These are phyloP conservation scores for Petunia hybrid DNA, from an alignment of 305 asterid species.

Conservation along the genomic window DNA sequence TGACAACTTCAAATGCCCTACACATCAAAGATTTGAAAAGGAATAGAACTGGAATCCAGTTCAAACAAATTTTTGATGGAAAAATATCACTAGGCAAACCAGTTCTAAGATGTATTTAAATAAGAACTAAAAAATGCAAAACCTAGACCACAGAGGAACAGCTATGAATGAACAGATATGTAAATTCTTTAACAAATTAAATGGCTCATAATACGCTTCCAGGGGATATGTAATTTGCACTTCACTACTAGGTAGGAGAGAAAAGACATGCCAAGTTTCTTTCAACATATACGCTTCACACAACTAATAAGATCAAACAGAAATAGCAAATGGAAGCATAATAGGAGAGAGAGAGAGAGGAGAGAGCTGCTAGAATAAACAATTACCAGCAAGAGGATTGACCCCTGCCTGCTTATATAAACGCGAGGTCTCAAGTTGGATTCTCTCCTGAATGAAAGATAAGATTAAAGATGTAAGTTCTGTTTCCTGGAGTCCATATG, in stretches of 20 bases:
- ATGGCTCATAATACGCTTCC: slow-evolving; percentile 5
- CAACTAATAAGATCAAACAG: slow-evolving; percentile 14
- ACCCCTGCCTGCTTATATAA: slow-evolving; percentile 87
- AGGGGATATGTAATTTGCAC: not conserved
- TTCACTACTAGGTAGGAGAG: slow-evolving; percentile 31
- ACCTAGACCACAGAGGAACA: slow-evolving; percentile 9
- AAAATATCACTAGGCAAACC: not conserved
- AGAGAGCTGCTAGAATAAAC: slow-evolving; percentile 9
- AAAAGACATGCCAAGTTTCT: not conserved
- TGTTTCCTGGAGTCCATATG: slow-evolving; percentile 15
- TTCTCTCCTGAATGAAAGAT: slow-evolving; percentile 78
- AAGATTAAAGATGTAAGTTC: slow-evolving; percentile 33
- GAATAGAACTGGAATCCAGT: slow-evolving; percentile 26
- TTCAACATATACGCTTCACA: not conserved
- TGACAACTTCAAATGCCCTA: not conserved
- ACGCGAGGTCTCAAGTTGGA: slow-evolving; percentile 98
- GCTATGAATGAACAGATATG: not conserved
- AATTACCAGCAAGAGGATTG: slow-evolving; percentile 88
- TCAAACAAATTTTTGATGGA: slow-evolving; percentile 8
- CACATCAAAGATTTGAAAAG: slow-evolving; percentile 13
- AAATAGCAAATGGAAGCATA: slow-evolving; percentile 8
- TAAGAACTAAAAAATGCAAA: slow-evolving; percentile 12
- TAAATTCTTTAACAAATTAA: slow-evolving; percentile 12
- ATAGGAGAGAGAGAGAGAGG: not conserved
- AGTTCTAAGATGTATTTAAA: slow-evolving; percentile 17